Base-by-base conservation (phyloP, 192 early-diverging fungal genomes). In the Allomyces macrogynus region DNA sequence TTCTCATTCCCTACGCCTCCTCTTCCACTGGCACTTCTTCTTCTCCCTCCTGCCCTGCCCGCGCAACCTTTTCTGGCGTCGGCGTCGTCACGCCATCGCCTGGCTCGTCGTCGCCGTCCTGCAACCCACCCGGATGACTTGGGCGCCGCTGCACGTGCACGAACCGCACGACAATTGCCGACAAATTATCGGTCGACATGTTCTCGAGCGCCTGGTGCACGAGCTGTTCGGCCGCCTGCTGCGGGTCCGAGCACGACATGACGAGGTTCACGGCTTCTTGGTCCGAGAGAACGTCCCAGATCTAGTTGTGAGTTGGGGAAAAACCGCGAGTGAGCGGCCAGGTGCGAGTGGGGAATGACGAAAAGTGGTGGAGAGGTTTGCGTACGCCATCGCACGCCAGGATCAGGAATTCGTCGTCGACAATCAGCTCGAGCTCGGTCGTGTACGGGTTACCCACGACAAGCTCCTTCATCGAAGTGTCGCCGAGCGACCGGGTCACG, bases 231-330 rank as follows among this genome's bases (percentile, higher is more conserved):
- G 88, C 85, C 1, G 92, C 92, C 54, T 79, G 73, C 63, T 87
- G 84, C 22, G 92, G 90, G 68, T 91, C 86, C 16, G 68, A 27
- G 14, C 83, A 75, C n/a, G 84, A 83, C 74, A 83, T 80, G 62
- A 96, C 76, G 64, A 95, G 73, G 68, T 96, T 89, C 3, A 93
- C 83, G 0, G 94, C 95, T 61, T 87, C 80, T 73, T 97, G 90
- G 71, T 99, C 95, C 16, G 86, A 79, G 74, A 94, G 96, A 12
- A 95, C 93, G 76, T 99, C 95, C 95, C 95, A 97, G 44, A 99
- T 75, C 61, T 23, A 43, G 20, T 62, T 14, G 14, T 18, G 10
- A 1, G 23, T 68, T 11, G 49, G 24, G n/a, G 3, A 64, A 60
- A 11, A 64, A 60, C 4, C 63, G 25, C 10, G 62, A 44, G 32